Percentiles rank a stretch among this genome's conserved stretches.
These are phyloP conservation scores for Mollisiaceae sp. DNA, from an alignment of 2,329 filamentous ascomycete species.

Conservation along the genomic window DNA sequence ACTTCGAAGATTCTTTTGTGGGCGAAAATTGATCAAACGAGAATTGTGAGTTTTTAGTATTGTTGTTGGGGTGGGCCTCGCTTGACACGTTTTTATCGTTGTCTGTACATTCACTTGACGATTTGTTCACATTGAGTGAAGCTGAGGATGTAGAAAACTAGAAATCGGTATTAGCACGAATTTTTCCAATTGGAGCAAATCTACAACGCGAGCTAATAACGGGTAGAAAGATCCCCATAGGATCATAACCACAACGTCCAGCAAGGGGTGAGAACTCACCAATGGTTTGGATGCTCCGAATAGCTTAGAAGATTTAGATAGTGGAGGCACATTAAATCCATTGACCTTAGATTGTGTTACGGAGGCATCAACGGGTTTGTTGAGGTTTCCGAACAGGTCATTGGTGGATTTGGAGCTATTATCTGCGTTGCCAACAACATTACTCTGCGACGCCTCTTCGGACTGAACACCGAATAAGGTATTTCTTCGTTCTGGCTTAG, in stretches of 20 bases:
- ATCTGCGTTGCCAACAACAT: constrained; percentile 14
- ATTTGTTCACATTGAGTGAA: neutral
- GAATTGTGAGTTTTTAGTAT: neutral
- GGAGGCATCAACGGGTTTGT: constrained; percentile 31
- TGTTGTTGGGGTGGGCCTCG: neutral
- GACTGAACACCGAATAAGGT: constrained; percentile 22
- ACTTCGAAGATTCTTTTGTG: neutral
- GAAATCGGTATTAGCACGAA: neutral
- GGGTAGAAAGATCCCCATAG: neutral
- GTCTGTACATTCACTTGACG: neutral
- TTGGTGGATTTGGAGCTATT: constrained; percentile 13
- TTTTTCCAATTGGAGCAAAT: neutral
- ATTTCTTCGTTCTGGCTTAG: constrained; percentile 12
- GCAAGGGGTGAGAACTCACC: constrained; percentile 13
- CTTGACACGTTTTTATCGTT: neutral
- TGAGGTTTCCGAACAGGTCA: constrained; percentile 31
- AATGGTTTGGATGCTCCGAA: constrained; percentile 10
- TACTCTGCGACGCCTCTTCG: neutral
- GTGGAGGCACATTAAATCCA: neutral
- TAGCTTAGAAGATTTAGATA: neutral
- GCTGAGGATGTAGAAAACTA: neutral
- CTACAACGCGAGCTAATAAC: neutral
- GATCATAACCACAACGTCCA: neutral
- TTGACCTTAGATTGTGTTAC: constrained; percentile 27
- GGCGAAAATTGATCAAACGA: constrained; percentile 1